Conservation (phyloP, 1,284 basidiomycete species). For the Trametes sp. region DNA sequence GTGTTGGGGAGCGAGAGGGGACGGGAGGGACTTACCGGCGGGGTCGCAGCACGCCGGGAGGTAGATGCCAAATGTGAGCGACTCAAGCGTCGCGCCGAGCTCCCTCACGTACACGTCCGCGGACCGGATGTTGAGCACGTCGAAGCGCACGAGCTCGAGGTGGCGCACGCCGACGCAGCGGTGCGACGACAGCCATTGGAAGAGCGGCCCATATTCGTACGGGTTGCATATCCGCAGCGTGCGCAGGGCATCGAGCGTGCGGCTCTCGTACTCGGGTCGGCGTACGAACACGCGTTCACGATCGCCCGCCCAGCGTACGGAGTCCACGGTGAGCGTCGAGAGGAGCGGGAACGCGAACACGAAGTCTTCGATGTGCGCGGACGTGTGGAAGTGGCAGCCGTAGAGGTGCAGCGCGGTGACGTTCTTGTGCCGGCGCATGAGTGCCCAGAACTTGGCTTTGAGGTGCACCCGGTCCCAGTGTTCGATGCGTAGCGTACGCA, state of each 20-base stretch:
- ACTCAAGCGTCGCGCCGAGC: constrained; percentile 4
- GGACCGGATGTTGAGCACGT: constrained; percentile 5
- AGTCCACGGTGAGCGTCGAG: constrained; percentile 7
- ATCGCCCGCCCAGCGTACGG: constrained; percentile 12
- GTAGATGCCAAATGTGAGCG: constrained; percentile 11
- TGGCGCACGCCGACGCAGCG: constrained; percentile 3
- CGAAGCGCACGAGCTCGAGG: constrained; percentile 11
- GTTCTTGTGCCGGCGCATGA: not conserved
- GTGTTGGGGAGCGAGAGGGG: not conserved
- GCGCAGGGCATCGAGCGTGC: not conserved
- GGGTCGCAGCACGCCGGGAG: constrained; percentile 4
- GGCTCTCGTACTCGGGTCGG: not conserved
- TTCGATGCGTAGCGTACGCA: constrained; percentile 9
- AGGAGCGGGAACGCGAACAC: constrained; percentile 6
- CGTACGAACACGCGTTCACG: not conserved
- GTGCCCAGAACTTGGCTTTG: not conserved
- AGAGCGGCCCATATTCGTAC: constrained; percentile 10
- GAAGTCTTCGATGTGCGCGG: constrained; percentile 5
- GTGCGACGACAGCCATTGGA: constrained; percentile 9
- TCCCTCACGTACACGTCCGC: constrained; percentile 6
- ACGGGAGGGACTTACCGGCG: not conserved
- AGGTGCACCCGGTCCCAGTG: constrained; percentile 12
- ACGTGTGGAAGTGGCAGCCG: constrained; percentile 6
- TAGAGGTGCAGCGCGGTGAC: constrained; percentile 12
- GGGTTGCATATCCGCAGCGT: constrained; percentile 13